Evolutionary conservation across 2,329 filamentous ascomycete species (phyloP), one percentile per base, ranked within the genome.

Genomic region (Hymenoscyphus occultus): DNA sequence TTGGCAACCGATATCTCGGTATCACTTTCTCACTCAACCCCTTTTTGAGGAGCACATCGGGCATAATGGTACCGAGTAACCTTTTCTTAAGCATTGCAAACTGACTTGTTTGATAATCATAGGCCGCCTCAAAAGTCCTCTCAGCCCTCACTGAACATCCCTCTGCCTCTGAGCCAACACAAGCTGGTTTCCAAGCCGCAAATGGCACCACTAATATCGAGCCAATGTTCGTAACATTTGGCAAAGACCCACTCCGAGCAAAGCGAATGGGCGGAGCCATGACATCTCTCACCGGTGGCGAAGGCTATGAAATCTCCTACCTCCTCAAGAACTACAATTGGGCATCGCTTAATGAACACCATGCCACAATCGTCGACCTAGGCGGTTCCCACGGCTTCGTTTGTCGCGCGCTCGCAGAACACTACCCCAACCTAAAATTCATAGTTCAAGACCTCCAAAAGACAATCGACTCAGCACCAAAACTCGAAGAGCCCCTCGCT

Each of bases 331-430:
- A 80, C 56, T 87, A 83, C 69, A 81, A 86, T 69, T 82, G 87
- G 70, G 74, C 78, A 1, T 78, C 77, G 1, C 73, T 86, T 1
- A 77, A 84, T 60, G 74, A 74, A 0, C 71, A 65, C 1, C 74
- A 75, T 5, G 84, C 81, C 2, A 84, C 79, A 0, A 75, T 88
- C 48, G 84, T 88, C 4, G 85, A 89, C 63, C 70, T 86, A 14
- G 86, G 86, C 10, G 86, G 86, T 2, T 84, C 82, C 19, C 82
- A 83, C 61, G 86, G 86, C 0, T 83, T 85, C 58, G 81, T 83
- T n/a, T 81, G 78, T 58, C 78, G 84, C n/a, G 83, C 81, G 3
- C 76, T 88, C 56, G 86, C 83, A 1, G 77, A 77, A 66, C 75
- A 74, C 63, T 85, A 81, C 74, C 78, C 78, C 58, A 78, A 81